Evolutionary conservation across 371 early-diverging fungal genomes (phyloP).

Genomic region (Apophysomyces trapeziformis): DNA sequence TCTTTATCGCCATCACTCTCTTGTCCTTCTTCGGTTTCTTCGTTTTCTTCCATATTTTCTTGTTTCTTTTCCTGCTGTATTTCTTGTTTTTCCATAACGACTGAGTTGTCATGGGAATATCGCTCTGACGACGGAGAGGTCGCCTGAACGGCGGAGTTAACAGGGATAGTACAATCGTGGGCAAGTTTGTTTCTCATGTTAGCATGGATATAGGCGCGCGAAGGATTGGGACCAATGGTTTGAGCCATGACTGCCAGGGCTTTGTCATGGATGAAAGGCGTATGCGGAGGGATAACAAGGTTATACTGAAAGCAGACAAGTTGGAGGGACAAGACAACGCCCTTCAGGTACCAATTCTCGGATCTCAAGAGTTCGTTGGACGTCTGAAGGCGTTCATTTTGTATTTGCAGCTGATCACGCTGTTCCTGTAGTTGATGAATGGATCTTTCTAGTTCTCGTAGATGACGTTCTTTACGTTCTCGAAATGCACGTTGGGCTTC

Average conservation of each 20-base stretch:
- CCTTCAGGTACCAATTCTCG: constrained; percentile 69
- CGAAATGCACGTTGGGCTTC: constrained; percentile 86
- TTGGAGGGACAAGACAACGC: constrained; percentile 59
- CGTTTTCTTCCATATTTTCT: background rate
- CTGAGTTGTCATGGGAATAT: background rate
- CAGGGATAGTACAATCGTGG: background rate
- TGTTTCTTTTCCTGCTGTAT: background rate
- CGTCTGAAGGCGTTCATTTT: constrained; percentile 58
- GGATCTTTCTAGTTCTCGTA: constrained; percentile 67
- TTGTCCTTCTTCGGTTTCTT: background rate
- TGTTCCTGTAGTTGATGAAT: constrained; percentile 70
- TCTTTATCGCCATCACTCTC: constrained; percentile 3
- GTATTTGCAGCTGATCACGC: constrained; percentile 50
- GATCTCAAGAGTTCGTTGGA: constrained; percentile 59
- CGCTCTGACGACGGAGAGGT: background rate
- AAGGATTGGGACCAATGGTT: constrained; percentile 40
- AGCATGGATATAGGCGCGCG: constrained; percentile 45
- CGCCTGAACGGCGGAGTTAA: background rate
- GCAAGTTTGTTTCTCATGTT: constrained; percentile 44
- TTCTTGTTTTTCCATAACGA: background rate
- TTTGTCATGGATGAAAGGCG: constrained; percentile 48
- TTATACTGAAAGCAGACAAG: constrained; percentile 53
- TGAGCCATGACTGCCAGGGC: constrained; percentile 46
- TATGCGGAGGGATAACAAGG: constrained; percentile 49
- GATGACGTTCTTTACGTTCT: constrained; percentile 78